Evolutionary conservation across 73 alveolate species (phyloP), one percentile per base, ranked within the genome.

Genomic region (Paramecium sonneborni): DNA sequence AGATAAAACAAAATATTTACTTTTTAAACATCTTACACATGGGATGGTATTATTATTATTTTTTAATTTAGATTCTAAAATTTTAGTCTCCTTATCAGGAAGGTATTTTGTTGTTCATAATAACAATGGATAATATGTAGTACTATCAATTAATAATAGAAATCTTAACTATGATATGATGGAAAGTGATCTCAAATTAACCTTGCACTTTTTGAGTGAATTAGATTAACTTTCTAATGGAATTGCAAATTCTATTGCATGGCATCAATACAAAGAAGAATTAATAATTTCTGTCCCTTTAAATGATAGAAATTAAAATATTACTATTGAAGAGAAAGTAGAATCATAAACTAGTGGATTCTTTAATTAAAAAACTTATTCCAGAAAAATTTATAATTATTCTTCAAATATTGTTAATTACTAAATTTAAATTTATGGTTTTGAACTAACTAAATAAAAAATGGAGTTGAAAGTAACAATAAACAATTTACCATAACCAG

Each of bases 211-310:
- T 37, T 72, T 72, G 26, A 72, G 86, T 72, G 55, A 72, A 35
- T 72, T 72, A 72, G 86, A 72, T 5, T 18, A 72, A 37, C 58
- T 72, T 14, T 35, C 28, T n/a, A 15, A 34, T 32, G 86, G 86
- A 72, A 72, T 72, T 18, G 86, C 62, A 4, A 72, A 72, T 15
- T 72, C 86, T 1, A 35, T 72, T 0, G 86, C 86, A 15, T 72
- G 86, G 86, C 86, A 72, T 72, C 12, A 72, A 72, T 72, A 72
- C 32, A 72, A 37, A 10, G 86, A 72, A 72, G 86, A 72, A 10
- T 34, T 72, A 72, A 21, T 37, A 11, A 21, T 72, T 5, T 35
- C 35, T 15, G 52, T 72, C 14, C 86, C 86, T 5, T 37, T 72
- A 14, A 72, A 72, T 72, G 86, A 72, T 32, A 72, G 57, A 37